Base-by-base conservation (phyloP, 1,139 yeast genomes). In the Hansenula anomala region DNA sequence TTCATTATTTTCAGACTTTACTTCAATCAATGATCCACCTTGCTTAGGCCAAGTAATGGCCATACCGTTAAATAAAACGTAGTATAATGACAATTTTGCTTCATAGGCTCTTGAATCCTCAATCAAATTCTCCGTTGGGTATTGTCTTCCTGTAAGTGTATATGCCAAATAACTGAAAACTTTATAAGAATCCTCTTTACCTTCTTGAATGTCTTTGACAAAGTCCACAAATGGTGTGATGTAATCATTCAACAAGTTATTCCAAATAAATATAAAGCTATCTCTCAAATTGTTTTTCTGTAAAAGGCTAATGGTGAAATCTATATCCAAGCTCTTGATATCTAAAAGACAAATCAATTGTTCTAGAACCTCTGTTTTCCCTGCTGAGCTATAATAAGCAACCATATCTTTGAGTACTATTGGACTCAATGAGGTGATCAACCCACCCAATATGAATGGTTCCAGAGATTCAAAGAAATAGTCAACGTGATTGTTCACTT, bases 101-200 rank as follows among this genome's bases (percentile, higher is more conserved):
- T 48, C 39, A 1, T 48, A 44, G 4, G 64, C 54, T 2, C 43
- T 43, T 45, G 60, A 27, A 46, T 54, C 29, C 48, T 59, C 65
- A 27, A 82, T 68, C 19, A 59, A 60, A 26, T 68, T 60, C 14
- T 85, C 95, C 0, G 87, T 81, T 0, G 96, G 96, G 54, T 80
- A 88, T 43, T 80, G 82, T 37, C 92, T 65, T 1, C 95, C 94
- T 0, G 94, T 84, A 29, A 87, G 63, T 15, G 80, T 66, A 52
- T 80, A 82, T 0, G 90, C 73, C 48, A 88, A 58, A 54, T 83
- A 88, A 0, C 79, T 66, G 48, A 66, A 85, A 0, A 78, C 75
- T 45, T 67, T 70, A 9, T 45, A 41, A 18, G 56, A 46, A 20
- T 63, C 55, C 10, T 49, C 45, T 9, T 48, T 18, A 4, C 35